Evolutionary conservation across 345 rosid species (phyloP).

Genomic region (Zanthoxylum bungeanum): DNA sequence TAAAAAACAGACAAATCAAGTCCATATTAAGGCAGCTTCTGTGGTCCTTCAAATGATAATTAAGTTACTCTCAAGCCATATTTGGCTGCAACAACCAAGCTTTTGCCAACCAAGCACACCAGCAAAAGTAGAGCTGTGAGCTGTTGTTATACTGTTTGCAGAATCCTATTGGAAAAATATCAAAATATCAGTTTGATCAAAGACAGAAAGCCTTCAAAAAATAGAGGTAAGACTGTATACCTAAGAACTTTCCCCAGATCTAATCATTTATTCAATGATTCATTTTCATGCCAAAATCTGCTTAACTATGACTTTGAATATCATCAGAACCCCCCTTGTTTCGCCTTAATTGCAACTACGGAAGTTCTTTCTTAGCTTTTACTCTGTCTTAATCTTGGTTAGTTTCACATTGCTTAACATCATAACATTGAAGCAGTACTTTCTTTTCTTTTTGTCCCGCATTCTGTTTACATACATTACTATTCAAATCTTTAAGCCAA

Average conservation of each 20-base stretch:
- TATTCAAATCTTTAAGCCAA: not conserved
- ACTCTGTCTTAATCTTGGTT: not conserved
- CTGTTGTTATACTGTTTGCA: not conserved
- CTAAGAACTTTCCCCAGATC: too few species aligned
- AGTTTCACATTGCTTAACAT: not conserved
- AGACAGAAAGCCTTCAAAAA: too few species aligned
- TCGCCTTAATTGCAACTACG: not conserved
- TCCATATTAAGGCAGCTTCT: not conserved
- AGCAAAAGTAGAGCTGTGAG: not conserved
- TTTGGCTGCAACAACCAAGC: not conserved
- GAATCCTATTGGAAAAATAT: not conserved
- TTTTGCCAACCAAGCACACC: not conserved
- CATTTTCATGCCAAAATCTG: constrained; percentile 3
- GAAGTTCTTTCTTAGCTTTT: not conserved
- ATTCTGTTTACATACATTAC: too few species aligned
- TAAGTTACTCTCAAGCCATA: not conserved
- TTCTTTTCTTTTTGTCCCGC: not conserved
- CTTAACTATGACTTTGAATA: not conserved
- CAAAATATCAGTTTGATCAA: not conserved
- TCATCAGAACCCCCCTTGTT: not conserved
- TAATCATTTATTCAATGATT: not conserved
- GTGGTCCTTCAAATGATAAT: constrained; percentile 4
- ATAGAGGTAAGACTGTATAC: too few species aligned
- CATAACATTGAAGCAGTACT: not conserved
- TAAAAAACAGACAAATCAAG: not conserved